Conservation (phyloP, 108 stramenopile species). For the Skeletonema costatum region DNA sequence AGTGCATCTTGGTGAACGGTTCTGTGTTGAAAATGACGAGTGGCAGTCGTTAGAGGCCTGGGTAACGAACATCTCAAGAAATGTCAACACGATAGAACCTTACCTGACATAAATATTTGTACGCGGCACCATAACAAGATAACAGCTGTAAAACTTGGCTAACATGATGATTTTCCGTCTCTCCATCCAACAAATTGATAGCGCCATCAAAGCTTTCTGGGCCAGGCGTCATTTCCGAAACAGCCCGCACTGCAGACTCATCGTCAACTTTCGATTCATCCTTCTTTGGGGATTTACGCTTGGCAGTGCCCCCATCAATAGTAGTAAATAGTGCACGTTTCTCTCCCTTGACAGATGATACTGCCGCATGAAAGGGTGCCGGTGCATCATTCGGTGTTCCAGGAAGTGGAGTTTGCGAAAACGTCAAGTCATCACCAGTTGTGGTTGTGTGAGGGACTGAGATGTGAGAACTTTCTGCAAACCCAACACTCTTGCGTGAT, state of each 20-base stretch:
- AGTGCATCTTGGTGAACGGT: conserved; percentile 79
- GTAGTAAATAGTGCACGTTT: conserved; percentile 29
- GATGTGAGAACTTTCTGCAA: background rate
- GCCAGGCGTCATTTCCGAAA: background rate
- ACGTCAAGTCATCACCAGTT: background rate
- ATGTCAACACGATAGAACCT: conserved; percentile 1
- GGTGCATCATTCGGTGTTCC: conserved; percentile 13
- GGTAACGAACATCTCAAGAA: background rate
- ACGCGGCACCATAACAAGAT: conserved; percentile 63
- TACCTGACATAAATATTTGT: conserved; percentile 67
- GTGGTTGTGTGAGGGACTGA: background rate
- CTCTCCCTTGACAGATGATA: conserved; percentile 40
- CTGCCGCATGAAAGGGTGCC: conserved; percentile 32
- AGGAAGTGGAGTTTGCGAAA: conserved; percentile 3
- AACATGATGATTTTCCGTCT: conserved; percentile 21
- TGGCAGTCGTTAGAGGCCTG: background rate
- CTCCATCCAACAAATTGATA: conserved; percentile 20
- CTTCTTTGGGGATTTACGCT: conserved; percentile 18
- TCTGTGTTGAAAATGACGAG: conserved; percentile 25
- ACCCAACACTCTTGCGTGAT: conserved; percentile 4
- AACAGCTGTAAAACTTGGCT: conserved; percentile 58
- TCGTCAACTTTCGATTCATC: conserved; percentile 27
- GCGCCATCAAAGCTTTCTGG: conserved; percentile 19
- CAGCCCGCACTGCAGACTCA: conserved; percentile 1
- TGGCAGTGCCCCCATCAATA: conserved; percentile 4